These are phyloP conservation scores for Moniliophthora roreri DNA, from an alignment of 1,284 basidiomycete species.

Conservation along the genomic window DNA sequence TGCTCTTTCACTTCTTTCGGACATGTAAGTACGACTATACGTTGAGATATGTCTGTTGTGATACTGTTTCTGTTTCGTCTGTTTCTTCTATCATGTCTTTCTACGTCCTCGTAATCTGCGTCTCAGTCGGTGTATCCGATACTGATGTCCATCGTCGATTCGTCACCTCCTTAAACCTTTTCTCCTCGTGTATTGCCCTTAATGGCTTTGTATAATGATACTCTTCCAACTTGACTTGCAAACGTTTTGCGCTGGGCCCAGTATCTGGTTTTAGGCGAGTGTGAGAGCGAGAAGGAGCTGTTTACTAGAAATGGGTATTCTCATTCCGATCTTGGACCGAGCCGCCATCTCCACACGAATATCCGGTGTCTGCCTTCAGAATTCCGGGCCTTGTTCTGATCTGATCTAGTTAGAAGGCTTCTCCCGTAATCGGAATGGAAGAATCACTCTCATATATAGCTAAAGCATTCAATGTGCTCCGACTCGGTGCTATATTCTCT, in stretches of 20 bases:
- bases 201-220: background rate
- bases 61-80: background rate
- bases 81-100: no score
- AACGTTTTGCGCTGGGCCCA: no score
- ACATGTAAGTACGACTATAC: background rate
- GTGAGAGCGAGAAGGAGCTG: no score
- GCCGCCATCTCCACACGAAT: no score
- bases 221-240: background rate
- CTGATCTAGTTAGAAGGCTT: slow-evolving; percentile 6
- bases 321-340: no score
- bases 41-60: no score
- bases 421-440: slow-evolving; percentile 19
- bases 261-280: no score
- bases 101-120: background rate
- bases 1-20: background rate
- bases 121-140: background rate
- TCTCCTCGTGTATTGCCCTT: background rate
- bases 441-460: slow-evolving; percentile 18
- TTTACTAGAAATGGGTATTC: no score
- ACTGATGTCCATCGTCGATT: no score
- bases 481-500: slow-evolving; percentile 11
- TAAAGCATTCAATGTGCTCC: slow-evolving; percentile 21
- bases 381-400: no score
- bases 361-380: no score
- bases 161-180: background rate